Conservation (phyloP, 1,139 yeast genomes). For the Geotrichum macrosporum region DNA sequence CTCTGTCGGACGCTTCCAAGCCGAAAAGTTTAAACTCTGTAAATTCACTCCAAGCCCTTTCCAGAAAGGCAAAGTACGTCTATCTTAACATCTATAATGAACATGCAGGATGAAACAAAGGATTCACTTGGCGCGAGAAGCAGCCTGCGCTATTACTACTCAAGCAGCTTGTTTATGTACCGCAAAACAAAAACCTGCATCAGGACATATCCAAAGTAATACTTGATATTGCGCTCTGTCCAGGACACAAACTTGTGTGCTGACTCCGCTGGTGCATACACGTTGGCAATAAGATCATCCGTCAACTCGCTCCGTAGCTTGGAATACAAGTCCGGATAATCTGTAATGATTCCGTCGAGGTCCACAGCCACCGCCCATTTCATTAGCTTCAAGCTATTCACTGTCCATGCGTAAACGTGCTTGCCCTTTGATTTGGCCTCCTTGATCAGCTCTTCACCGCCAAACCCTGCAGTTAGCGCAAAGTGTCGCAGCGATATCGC, state of each 20-base stretch:
- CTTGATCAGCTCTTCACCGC: constrained; percentile 40
- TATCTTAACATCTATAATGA: too few relatives aligned
- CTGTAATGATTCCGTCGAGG: constrained; percentile 60
- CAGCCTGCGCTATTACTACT: too few relatives aligned
- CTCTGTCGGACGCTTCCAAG: too few relatives aligned
- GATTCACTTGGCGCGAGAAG: too few relatives aligned
- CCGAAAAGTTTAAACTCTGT: too few relatives aligned
- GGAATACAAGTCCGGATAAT: constrained; percentile 45
- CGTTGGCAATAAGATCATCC: constrained; percentile 24
- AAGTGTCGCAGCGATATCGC: constrained; percentile 42
- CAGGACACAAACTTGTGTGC: constrained; percentile 8
- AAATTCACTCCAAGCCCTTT: too few relatives aligned
- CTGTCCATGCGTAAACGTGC: constrained; percentile 75
- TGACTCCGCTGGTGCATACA: constrained; percentile 20
- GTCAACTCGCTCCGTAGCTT: constrained; percentile 19
- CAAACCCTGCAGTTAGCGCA: constrained; percentile 40
- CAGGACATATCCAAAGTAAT: too few relatives aligned
- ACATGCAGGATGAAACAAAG: too few relatives aligned
- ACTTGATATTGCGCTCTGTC: constrained; percentile 14
- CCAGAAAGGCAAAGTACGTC: too few relatives aligned
- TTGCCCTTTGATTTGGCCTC: constrained; percentile 45
- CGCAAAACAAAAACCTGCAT: too few relatives aligned
- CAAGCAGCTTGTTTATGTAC: too few relatives aligned
- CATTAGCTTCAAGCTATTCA: constrained; percentile 49
- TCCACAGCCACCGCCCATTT: constrained; percentile 46